These are phyloP conservation scores for Allium fistulosum DNA, from an alignment of 106 monocot genomes.

Conservation along the genomic window DNA sequence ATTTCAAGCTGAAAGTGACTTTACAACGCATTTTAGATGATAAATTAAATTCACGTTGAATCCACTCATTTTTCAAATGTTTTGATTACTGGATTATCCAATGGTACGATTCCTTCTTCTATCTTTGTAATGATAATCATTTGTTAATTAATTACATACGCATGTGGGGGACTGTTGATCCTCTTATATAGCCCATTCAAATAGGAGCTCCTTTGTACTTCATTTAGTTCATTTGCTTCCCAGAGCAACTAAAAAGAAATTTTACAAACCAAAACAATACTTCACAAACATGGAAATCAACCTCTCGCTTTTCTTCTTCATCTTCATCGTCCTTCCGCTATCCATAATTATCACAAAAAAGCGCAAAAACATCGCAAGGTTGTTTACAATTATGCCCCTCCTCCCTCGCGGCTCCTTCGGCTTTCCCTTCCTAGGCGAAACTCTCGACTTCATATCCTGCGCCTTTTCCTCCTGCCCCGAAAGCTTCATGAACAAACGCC, in stretches of 20 bases:
- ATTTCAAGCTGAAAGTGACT: background rate
- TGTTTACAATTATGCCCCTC: background rate
- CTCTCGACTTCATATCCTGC: constrained; percentile 78
- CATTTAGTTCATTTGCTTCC: constrained; percentile 1
- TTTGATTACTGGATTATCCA: background rate
- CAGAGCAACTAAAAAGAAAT: background rate
- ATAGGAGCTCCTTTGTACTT: constrained; percentile 8
- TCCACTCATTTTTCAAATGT: background rate
- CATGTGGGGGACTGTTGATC: constrained; percentile 5
- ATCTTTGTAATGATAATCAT: background rate
- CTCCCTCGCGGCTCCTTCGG: constrained; percentile 70
- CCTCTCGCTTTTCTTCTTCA: background rate
- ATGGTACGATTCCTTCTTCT: background rate
- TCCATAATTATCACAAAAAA: background rate
- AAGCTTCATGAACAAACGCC: constrained; percentile 86
- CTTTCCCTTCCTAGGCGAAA: constrained; percentile 86
- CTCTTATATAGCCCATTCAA: constrained; percentile 1
- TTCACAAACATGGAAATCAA: background rate
- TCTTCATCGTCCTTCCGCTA: background rate
- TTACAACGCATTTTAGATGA: too few species aligned
- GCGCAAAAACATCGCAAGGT: background rate
- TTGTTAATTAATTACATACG: background rate
- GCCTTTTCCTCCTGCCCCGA: constrained; percentile 75
- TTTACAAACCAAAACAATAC: background rate
- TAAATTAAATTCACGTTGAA: too few species aligned